Evolutionary conservation across 1,139 yeast species (phyloP), one percentile per base, ranked within the genome.

Genomic region (Suhomyces chickasaworum): DNA sequence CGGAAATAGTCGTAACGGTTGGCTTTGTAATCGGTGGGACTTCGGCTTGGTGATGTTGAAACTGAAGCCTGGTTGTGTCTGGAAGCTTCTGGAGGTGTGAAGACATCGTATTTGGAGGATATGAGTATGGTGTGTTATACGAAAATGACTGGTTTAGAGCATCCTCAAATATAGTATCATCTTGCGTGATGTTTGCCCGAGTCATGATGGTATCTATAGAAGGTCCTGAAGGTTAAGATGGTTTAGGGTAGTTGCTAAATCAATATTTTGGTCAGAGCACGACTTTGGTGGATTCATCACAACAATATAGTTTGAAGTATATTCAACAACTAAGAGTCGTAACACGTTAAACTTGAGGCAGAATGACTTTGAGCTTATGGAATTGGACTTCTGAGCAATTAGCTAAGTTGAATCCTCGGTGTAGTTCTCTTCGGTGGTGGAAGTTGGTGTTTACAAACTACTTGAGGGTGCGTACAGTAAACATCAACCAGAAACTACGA

Each of bases 161-260:
- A 44, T 55, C 59, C 25, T 54, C 59, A 33, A 54, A 55, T 8
- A 55, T 50, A 13, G 54, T 51, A 6, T 50, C 52, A 34, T 50
- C 51, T 9, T 30, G 32, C 22, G 45, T 33, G 33, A 29, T 37
- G 30, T 33, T 34, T 13, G 16, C 12, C 25, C 33, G 30, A 20
- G 18, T 37, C 40, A 37, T 37, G 8, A 20, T 29, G 22, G n/a
- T 29, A 12, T 29, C 25, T 29, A 29, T n/a, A n/a, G n/a, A n/a
- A n/a, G n/a, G n/a, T n/a, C n/a, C n/a, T n/a, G n/a, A n/a, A n/a
- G n/a, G n/a, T n/a, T n/a, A n/a, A n/a, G n/a, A n/a, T n/a, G n/a
- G n/a, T n/a, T n/a, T n/a, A n/a, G n/a, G n/a, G n/a, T n/a, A 25
- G 12, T 29, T 29, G 32, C 15, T 29, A 13, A 29, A 29, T 10